Evolutionary conservation across 1,139 yeast species (phyloP).

Genomic region (Yamadazyma triangularis): DNA sequence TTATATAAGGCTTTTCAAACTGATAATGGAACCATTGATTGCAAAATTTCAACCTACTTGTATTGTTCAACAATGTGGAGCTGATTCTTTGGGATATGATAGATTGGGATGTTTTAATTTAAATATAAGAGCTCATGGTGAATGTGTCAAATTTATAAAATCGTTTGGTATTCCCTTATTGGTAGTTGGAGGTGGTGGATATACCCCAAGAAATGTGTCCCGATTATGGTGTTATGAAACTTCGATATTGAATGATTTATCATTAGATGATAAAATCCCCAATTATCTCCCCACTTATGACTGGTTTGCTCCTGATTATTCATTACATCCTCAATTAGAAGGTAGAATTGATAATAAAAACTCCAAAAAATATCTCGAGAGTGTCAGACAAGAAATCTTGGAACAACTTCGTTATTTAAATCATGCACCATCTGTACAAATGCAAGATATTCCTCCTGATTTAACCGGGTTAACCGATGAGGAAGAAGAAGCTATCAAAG

Average conservation of each 20-base stretch:
- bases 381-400: conserved; percentile 67
- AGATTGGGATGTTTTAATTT: conserved; percentile 89
- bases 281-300: conserved; percentile 74
- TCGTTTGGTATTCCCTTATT: conserved; percentile 84
- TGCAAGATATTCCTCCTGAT: conserved; percentile 88
- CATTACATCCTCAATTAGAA: conserved; percentile 84
- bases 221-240: conserved; percentile 96
- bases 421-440: conserved; percentile 93
- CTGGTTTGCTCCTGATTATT: conserved; percentile 90
- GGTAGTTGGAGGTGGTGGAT: conserved; percentile 97
- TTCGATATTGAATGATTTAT: conserved; percentile 74
- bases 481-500: conserved; percentile 52
- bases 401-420: conserved; percentile 80
- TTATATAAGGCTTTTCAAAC: conserved; percentile 69
- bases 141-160: conserved; percentile 86
- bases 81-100: conserved; percentile 90
- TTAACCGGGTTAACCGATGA: conserved; percentile 61
- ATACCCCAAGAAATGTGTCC: conserved; percentile 92
- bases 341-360: conserved; percentile 89
- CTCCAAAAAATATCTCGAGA: conserved; percentile 77
- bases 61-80: conserved; percentile 88
- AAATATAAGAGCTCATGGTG: conserved; percentile 92
- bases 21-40: conserved; percentile 84
- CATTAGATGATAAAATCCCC: conserved; percentile 73
- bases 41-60: conserved; percentile 78